phyloP scores from a whole-genome alignment of 73 alveolate species.

The Stentor roeselii region DNA sequence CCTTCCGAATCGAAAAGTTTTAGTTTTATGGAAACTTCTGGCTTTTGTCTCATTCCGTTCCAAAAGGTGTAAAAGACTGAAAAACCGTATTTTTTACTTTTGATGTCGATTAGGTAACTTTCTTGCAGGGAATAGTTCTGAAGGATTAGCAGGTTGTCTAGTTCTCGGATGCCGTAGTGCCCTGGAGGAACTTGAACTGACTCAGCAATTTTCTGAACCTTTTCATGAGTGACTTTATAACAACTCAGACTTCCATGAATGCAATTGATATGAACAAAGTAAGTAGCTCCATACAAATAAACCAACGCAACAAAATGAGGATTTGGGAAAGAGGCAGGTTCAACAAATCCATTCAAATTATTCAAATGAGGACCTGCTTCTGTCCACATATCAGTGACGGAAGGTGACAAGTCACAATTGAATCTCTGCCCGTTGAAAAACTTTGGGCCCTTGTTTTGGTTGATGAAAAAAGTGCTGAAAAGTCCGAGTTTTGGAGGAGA shows the following conservation, averaged over 20 bases:
- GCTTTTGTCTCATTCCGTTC: neutral
- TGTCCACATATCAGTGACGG: slow-evolving; percentile 17
- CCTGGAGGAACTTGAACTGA: neutral
- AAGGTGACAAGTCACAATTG: neutral
- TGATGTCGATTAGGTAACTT: neutral
- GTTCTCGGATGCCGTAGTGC: neutral
- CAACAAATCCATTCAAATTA: neutral
- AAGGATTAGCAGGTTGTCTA: slow-evolving; percentile 8
- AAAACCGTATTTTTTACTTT: neutral
- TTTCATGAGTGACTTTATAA: slow-evolving; percentile 23
- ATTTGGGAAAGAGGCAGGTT: neutral
- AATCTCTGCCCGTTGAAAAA: slow-evolving; percentile 20
- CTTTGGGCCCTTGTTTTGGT: slow-evolving; percentile 18
- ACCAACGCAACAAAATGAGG: neutral
- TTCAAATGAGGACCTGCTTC: neutral
- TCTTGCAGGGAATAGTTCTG: slow-evolving; percentile 7
- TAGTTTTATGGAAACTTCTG: neutral
- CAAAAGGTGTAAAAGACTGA: neutral
- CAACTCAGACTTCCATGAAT: neutral
- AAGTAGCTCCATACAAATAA: neutral
- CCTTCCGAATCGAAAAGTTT: neutral
- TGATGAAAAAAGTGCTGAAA: neutral
- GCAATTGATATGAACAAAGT: neutral
- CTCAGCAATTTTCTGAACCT: neutral
- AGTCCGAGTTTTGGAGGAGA: slow-evolving; percentile 23